Evolutionary conservation across 148 eudicot species (phyloP).

Genomic region (Agrostemma githago): DNA sequence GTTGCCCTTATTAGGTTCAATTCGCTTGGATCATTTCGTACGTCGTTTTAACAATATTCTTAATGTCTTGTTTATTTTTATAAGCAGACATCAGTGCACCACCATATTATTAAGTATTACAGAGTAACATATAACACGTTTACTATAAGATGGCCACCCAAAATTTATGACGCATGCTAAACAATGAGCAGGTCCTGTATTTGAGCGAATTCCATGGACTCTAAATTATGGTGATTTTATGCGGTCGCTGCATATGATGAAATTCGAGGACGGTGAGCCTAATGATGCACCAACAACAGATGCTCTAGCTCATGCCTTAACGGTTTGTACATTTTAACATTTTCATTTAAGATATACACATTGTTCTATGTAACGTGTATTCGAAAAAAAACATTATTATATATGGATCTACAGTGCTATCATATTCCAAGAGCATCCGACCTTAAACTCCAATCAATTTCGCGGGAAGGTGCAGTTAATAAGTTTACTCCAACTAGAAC

Average conservation of each 20-base stretch:
- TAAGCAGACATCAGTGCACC: background rate
- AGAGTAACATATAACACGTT: too few relatives aligned
- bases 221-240: background rate
- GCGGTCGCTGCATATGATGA: background rate
- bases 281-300: background rate
- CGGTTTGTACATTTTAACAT: background rate
- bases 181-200: background rate
- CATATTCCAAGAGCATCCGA: too few relatives aligned
- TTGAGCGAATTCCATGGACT: background rate
- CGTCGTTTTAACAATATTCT: background rate
- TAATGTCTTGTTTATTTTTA: background rate
- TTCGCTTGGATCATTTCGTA: constrained; percentile 4
- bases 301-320: constrained; percentile 3
- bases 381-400: too few relatives aligned
- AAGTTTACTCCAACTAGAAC: too few relatives aligned
- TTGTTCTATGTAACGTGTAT: too few relatives aligned
- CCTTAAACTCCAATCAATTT: too few relatives aligned
- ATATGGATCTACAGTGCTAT: too few relatives aligned
- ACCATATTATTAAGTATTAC: too few relatives aligned
- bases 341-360: background rate
- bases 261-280: background rate
- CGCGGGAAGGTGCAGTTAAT: too few relatives aligned
- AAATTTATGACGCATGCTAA: too few relatives aligned
- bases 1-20: background rate
- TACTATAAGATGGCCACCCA: background rate